Percentiles rank a stretch among this genome's conserved stretches.
These are phyloP conservation scores for Thalassia testudinum DNA, from an alignment of 116 monocot genomes.

Conservation along the genomic window DNA sequence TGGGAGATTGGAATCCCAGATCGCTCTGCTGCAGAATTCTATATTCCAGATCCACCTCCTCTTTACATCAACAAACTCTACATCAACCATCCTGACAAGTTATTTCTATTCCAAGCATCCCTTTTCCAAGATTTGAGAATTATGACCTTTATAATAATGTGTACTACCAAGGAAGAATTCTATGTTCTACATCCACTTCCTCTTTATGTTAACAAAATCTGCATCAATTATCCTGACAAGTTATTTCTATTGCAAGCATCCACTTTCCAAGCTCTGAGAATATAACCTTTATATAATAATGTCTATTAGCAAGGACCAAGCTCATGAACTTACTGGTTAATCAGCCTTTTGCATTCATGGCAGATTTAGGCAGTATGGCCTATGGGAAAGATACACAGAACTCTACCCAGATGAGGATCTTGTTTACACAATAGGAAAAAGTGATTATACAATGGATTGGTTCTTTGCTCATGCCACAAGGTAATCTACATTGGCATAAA, in stretches of 20 bases:
- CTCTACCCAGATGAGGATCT: constrained; percentile 54
- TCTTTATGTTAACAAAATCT: no score
- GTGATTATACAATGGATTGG: constrained; percentile 64
- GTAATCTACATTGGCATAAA: constrained; percentile 5
- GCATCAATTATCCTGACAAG: no score
- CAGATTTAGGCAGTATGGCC: constrained; percentile 73
- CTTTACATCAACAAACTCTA: constrained; percentile 53
- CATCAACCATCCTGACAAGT: constrained; percentile 24
- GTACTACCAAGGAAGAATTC: no score
- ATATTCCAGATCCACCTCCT: constrained; percentile 60
- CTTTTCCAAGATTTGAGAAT: no score
- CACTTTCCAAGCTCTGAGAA: no score
- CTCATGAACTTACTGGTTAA: no score
- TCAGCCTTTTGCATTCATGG: no score
- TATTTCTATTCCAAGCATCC: neutral
- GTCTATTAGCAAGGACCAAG: no score
- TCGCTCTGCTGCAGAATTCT: constrained; percentile 70
- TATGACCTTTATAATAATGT: no score
- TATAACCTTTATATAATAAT: no score
- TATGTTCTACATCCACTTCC: no score
- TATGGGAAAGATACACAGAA: constrained; percentile 80
- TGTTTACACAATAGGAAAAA: constrained; percentile 41
- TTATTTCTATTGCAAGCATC: no score
- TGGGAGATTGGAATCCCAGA: constrained; percentile 81
- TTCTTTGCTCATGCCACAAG: constrained; percentile 79